Conservation (phyloP, 495 filamentous ascomycete genomes). For the Penicillium argentinense region DNA sequence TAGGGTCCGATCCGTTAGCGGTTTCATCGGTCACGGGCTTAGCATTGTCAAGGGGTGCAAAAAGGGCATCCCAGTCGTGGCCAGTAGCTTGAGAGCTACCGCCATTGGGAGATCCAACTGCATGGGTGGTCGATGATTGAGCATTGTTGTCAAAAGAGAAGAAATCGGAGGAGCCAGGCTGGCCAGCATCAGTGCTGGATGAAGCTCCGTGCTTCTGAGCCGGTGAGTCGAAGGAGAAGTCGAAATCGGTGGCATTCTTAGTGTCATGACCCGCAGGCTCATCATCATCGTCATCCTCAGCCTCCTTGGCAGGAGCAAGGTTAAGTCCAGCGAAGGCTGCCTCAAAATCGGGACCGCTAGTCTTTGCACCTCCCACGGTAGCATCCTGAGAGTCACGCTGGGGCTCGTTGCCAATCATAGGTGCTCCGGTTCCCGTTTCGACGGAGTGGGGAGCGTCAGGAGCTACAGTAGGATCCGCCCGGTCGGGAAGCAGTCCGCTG, state of each 20-base stretch:
- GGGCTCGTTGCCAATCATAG: conserved; percentile 40
- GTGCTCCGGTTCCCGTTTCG: conserved; percentile 40
- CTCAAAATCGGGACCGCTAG: conserved; percentile 68
- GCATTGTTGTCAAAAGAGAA: conserved; percentile 53
- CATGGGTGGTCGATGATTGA: conserved; percentile 34
- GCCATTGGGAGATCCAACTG: conserved; percentile 27
- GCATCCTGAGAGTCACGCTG: conserved; percentile 23
- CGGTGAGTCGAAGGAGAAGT: conserved; percentile 60
- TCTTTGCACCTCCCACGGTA: conserved; percentile 27
- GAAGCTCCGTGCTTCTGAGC: conserved; percentile 28
- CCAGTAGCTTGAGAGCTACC: conserved; percentile 28
- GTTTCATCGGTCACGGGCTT: conserved; percentile 36
- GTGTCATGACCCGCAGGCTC: conserved; percentile 34
- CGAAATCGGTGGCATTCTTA: conserved; percentile 65
- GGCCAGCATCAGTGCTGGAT: conserved; percentile 19
- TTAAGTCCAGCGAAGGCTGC: conserved; percentile 85
- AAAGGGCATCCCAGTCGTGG: conserved; percentile 96
- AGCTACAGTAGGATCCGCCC: conserved; percentile 59
- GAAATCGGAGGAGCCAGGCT: conserved; percentile 35
- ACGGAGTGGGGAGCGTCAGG: conserved; percentile 49
- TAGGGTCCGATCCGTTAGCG: conserved; percentile 29
- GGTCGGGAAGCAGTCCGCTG: conserved; percentile 62
- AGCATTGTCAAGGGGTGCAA: conserved; percentile 70
- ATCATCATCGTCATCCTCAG: conserved; percentile 82
- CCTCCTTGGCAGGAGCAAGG: conserved; percentile 59